Base-by-base conservation (phyloP, 306 rosid species). In the Acmispon strigosus region DNA sequence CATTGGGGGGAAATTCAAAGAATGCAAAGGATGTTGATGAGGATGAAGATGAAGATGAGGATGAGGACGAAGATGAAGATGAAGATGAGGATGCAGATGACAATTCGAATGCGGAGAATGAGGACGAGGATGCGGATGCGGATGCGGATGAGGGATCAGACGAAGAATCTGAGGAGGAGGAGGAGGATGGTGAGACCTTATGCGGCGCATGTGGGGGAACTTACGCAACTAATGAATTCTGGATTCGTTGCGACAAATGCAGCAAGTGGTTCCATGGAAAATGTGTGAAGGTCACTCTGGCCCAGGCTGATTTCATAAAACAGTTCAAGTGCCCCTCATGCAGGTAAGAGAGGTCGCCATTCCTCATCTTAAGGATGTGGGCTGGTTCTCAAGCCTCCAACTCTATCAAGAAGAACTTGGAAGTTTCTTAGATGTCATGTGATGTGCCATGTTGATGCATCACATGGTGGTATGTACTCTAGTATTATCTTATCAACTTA, bases 181-280 rank as follows among this genome's bases (percentile, higher is more conserved):
- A 84, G 15, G 90, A 89, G 70, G 82, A 82, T 8, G 80, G 77
- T 24, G 84, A 80, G 52, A 54, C 72, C 45, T 54, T 62, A 45
- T 80, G 84, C 14, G 84, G 80, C 0, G 80, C 74, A 10, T 80
- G 84, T 49, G 77, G 84, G 34, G 84, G 70, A 66, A 69, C 72
- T 65, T 80, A 80, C 4, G 77, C 4, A 32, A 0, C 37, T 32
- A 80, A 69, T 15, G 77, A 75, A 39, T 80, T 80, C 45, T 80
- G 84, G 65, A 81, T 86, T 52, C 68, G 85, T 22, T 89, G 96
- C 2, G 96, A 89, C 62, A 72, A 80, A 4, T 86, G 96, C 16
- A 83, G 83, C 44, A 86, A 81, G 65, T 80, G 84, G 84, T 80
- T 75, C 32, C 84, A 80, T 56, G 84, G 84, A 6, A 80, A 80